phyloP scores from a whole-genome alignment of 2,329 filamentous ascomycete species.

The Calonectria honghensis region DNA sequence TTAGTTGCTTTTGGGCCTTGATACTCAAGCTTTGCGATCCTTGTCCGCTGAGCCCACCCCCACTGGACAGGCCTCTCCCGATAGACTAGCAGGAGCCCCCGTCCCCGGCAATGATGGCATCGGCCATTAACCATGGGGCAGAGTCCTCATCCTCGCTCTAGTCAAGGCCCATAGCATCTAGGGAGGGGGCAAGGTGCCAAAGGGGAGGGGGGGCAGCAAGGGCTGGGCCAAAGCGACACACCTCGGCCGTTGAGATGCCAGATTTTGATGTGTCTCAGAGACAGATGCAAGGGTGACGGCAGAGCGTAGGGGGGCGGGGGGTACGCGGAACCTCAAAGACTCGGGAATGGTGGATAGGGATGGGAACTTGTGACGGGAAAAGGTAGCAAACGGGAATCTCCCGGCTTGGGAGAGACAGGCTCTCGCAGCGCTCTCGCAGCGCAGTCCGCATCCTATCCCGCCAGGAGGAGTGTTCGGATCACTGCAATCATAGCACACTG shows the following conservation, averaged over 20 bases:
- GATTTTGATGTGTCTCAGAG: slow-evolving; percentile 55
- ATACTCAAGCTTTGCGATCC: slow-evolving; percentile 51
- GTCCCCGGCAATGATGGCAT: slow-evolving; percentile 46
- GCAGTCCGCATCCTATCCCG: not conserved
- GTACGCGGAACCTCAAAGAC: slow-evolving; percentile 49
- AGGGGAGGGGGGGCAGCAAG: slow-evolving; percentile 5
- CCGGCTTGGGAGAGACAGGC: slow-evolving; percentile 35
- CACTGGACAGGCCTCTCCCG: slow-evolving; percentile 49
- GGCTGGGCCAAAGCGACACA: slow-evolving; percentile 33
- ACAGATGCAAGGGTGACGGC: slow-evolving; percentile 55
- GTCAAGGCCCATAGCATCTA: slow-evolving; percentile 43
- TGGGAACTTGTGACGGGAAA: slow-evolving; percentile 45
- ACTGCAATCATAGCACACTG: slow-evolving; percentile 44
- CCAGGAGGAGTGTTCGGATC: slow-evolving; percentile 35
- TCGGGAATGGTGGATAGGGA: slow-evolving; percentile 53
- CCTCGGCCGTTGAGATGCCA: slow-evolving; percentile 56
- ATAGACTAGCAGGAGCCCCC: slow-evolving; percentile 41
- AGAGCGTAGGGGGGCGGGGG: slow-evolving; percentile 50
- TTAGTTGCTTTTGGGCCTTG: slow-evolving; percentile 54
- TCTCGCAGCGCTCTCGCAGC: slow-evolving; percentile 38
- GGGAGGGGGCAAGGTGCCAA: slow-evolving; percentile 45
- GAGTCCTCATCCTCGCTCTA: slow-evolving; percentile 37
- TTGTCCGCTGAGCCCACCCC: slow-evolving; percentile 52
- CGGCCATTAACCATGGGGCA: slow-evolving; percentile 40
- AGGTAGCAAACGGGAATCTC: slow-evolving; percentile 40